Conservation (phyloP, 371 early-diverging fungal genomes). For the Zychaea mexicana region DNA sequence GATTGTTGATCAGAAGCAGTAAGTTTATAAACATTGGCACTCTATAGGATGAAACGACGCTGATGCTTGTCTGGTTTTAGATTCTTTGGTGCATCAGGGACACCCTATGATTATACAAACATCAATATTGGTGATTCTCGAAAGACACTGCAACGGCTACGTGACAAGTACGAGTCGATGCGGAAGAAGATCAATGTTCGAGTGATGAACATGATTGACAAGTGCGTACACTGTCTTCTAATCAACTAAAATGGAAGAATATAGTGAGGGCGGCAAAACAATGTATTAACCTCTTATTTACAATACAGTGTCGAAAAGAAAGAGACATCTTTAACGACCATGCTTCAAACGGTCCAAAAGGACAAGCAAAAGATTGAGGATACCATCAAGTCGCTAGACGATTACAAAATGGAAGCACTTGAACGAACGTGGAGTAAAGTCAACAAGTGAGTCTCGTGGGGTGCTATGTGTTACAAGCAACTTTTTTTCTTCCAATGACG, state of each 20-base stretch:
- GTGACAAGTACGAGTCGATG: constrained; percentile 74
- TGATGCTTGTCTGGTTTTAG: constrained; percentile 12
- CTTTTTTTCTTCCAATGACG: too few relatives aligned
- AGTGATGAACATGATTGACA: constrained; percentile 95
- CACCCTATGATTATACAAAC: constrained; percentile 81
- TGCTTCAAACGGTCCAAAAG: constrained; percentile 84
- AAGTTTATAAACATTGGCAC: too few relatives aligned
- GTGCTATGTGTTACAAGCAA: neutral
- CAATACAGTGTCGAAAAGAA: constrained; percentile 81
- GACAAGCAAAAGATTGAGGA: constrained; percentile 96
- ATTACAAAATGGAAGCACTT: constrained; percentile 89
- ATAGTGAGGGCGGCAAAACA: too few relatives aligned
- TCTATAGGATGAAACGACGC: neutral
- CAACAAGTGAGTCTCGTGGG: constrained; percentile 59
- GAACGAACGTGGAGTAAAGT: constrained; percentile 91
- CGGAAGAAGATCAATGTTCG: constrained; percentile 89
- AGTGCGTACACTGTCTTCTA: constrained; percentile 39
- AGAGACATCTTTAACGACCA: constrained; percentile 81
- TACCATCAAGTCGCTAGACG: constrained; percentile 87
- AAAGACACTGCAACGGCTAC: constrained; percentile 72
- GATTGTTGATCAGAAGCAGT: constrained; percentile 89
- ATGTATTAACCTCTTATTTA: neutral
- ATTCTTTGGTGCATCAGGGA: constrained; percentile 78
- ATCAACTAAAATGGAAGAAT: neutral
- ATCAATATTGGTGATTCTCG: constrained; percentile 71